Base-by-base conservation (phyloP, 768 basidiomycete genomes). In the Kwoniella heveanensis region DNA sequence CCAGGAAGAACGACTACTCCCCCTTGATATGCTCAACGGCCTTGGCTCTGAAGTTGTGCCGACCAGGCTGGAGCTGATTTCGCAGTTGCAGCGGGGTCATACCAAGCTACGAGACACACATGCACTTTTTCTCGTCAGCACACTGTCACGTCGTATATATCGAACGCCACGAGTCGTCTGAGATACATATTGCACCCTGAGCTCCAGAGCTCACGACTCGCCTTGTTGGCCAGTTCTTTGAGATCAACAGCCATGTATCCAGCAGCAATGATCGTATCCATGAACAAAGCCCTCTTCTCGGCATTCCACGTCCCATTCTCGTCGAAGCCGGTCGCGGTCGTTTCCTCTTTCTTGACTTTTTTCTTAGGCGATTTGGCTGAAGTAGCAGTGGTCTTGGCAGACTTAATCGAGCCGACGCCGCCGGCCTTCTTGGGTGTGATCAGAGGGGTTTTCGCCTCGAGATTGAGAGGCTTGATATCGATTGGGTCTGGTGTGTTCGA, bases 181-280 rank as follows among this genome's bases (percentile, higher is more conserved):
- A n/a, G n/a, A n/a, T n/a, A n/a, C n/a, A n/a, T n/a, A n/a, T n/a
- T n/a, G n/a, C n/a, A n/a, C n/a, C n/a, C n/a, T n/a, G n/a, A n/a
- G n/a, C n/a, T n/a, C n/a, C n/a, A n/a, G 32, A 57, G 12, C 17
- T 32, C 32, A 5, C 5, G 13, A 44, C 36, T 37, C 51, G 47
- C 32, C 47, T 44, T 37, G 13, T 39, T 25, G 29, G 59, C 49
- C 25, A 67, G 29, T 17, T 48, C 52, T 49, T 63, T 51, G 30
- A 67, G 25, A 46, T 63, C 52, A 21, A 57, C 60, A 59, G 44
- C 56, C 49, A 59, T 67, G 25, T 58, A 54, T 8, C 66, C 66
- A 24, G 57, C 19, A 54, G 61, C 37, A 29, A 67, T 62, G 30
- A 62, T 63, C 12, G 51, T 7, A 58, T 67, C 61, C 66, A 67